Base-by-base conservation (phyloP, 2,329 filamentous ascomycete genomes). In the Byssoonygena ceratinophila region DNA sequence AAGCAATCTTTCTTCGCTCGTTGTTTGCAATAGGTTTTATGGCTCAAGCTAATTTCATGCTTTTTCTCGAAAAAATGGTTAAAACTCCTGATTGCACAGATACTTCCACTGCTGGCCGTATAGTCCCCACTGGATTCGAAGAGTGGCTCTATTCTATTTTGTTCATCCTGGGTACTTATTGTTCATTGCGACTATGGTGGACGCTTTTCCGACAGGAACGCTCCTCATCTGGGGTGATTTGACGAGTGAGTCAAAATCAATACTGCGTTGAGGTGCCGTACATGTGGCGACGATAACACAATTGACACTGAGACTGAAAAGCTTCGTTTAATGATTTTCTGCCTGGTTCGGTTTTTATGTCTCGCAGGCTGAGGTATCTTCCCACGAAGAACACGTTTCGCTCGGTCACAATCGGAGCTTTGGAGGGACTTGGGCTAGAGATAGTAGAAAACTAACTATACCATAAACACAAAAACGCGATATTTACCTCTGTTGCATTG, bases 401-500 rank as follows among this genome's bases (percentile, higher is more conserved):
- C n/a, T n/a, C n/a, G n/a, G n/a, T n/a, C n/a, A n/a, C n/a, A n/a
- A n/a, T n/a, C 29, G 9, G 20, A 23, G 18, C n/a, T 14, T 36
- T n/a, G 9, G 9, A 32, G 22, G 12, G 16, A 34, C 2, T 47
- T 27, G 22, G 11, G 16, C 9, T 23, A 46, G 6, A 34, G 8
- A 47, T 18, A 25, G 8, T 29, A 36, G 23, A 27, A 29, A 25
- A 36, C 45, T 36, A 27, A 31, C 5, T 46, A 36, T 7, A 37
- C 45, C 3, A 16, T n/a, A 5, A 9, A 11, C 32, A 39, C 16
- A 18, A 2, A 25, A 47, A 16, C 37, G 20, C 22, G 4, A 25
- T 25, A 47, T 47, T 47, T 37, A 47, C 32, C 3, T 11, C 29
- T 23, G 27, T 37, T 36, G 43, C 37, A 46, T 46, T 46, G 22